Evolutionary conservation across 768 basidiomycete genomes (phyloP), one percentile per base, ranked within the genome.

Genomic region (Guyanaporus albipodus): DNA sequence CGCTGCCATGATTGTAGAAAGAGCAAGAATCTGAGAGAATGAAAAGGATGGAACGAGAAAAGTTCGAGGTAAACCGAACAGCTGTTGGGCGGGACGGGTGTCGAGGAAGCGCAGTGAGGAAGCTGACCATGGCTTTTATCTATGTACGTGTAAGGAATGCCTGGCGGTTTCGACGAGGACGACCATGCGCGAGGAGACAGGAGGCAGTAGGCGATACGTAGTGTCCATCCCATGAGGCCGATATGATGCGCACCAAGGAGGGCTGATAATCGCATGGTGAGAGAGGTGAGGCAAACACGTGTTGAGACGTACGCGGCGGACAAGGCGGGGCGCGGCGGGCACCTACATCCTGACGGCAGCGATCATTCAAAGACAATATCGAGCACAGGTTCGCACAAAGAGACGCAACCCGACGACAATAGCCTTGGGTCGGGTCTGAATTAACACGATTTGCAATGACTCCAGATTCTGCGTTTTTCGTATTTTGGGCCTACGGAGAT

Each of bases 111-210:
- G 56, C 49, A 39, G 42, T 38, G 52, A 56, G 38, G 44, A 53
- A 42, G 49, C 55, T 48, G 54, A 55, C 58, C 38, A 31, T 41
- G 53, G 51, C 47, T 23, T 52, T 62, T 21, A 49, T 52, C 62
- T 66, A 64, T 60, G 57, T 67, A 63, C 34, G 53, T 42, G 52
- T n/a, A 47, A 39, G 36, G 21, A 50, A 64, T 44, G 64, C 64
- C 64, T 64, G 66, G 55, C 41, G 64, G 60, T 57, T 66, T 68
- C 67, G 64, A 68, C 46, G 64, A 67, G 64, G 64, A 53, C 34
- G 42, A 42, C 64, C 63, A 65, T 50, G 64, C 56, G 54, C 50
- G 45, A 17, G 53, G 38, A 38, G 57, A 66, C 64, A 56, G 58
- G 56, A 58, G 50, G 42, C 35, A 53, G 39, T 44, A 44, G 47